These are phyloP conservation scores for Fraxinus cuspidata DNA, from an alignment of 257 asterid species.

Conservation along the genomic window DNA sequence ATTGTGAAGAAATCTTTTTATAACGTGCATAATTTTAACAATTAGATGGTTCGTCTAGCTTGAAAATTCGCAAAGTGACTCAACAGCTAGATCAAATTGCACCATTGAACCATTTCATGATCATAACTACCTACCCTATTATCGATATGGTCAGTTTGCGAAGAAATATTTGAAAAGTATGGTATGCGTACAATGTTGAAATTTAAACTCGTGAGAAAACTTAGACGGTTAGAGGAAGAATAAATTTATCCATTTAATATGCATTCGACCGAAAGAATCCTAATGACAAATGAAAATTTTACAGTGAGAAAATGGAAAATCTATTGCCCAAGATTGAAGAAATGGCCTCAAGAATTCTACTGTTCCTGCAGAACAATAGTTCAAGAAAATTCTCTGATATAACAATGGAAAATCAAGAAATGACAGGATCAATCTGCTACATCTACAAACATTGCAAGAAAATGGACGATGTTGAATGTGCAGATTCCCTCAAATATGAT, in stretches of 20 bases:
- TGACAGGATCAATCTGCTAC: constrained; percentile 46
- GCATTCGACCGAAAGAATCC: not conserved
- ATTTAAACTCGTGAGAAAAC: not conserved
- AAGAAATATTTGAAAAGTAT: not conserved
- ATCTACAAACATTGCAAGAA: constrained; percentile 54
- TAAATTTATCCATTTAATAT: too few species aligned
- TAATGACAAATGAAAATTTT: constrained; percentile 1
- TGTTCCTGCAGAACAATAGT: constrained; percentile 41
- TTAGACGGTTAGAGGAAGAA: too few species aligned
- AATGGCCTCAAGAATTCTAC: constrained; percentile 41
- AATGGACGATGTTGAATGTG: constrained; percentile 28
- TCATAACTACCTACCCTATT: too few species aligned
- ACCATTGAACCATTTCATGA: too few species aligned
- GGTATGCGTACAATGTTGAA: too few species aligned
- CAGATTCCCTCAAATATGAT: constrained; percentile 58
- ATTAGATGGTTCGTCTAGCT: not conserved
- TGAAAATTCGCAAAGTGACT: too few species aligned
- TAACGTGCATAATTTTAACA: not conserved
- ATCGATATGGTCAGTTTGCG: not conserved
- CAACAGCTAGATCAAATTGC: too few species aligned
- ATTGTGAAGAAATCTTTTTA: not conserved
- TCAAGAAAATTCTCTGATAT: constrained; percentile 13
- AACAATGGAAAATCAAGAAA: constrained; percentile 27
- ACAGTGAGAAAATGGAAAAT: constrained; percentile 66
- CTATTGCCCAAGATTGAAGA: constrained; percentile 43